Conservation (phyloP, 108 stramenopile genomes). For the Skeletonema tropicum region DNA sequence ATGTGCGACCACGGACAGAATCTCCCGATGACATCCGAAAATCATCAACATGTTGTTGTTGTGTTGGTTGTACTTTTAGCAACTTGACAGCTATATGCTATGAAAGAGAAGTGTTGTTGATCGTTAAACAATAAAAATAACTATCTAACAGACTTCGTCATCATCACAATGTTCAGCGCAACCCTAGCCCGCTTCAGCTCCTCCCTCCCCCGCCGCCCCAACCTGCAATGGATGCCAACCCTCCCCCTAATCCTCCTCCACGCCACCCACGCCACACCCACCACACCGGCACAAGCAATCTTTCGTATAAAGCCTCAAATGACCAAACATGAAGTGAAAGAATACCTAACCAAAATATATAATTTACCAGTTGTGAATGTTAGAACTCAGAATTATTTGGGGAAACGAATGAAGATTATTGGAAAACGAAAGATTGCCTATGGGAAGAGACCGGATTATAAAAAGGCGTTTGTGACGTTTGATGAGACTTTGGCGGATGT, state of each 20-base stretch:
- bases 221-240: constrained; percentile 78
- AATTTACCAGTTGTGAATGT: constrained; percentile 87
- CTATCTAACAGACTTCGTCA: too few species aligned
- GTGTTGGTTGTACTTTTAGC: too few species aligned
- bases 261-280: constrained; percentile 68
- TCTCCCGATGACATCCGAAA: too few species aligned
- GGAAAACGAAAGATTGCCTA: constrained; percentile 62
- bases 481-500: constrained; percentile 70
- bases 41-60: too few species aligned
- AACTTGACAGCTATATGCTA: too few species aligned
- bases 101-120: too few species aligned
- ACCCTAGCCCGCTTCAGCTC: not conserved
- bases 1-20: too few species aligned
- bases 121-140: too few species aligned
- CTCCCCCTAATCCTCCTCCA: constrained; percentile 83
- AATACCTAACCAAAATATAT: constrained; percentile 94
- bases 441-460: constrained; percentile 79
- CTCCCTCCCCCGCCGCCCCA: not conserved
- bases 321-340: constrained; percentile 96
- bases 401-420: constrained; percentile 77
- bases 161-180: not conserved
- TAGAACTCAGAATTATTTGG: constrained; percentile 82
- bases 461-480: constrained; percentile 89
- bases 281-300: constrained; percentile 67
- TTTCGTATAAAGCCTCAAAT: constrained; percentile 89